Conservation (phyloP, 2,329 filamentous ascomycete species). For the Lecanoromycetidae sp. region DNA sequence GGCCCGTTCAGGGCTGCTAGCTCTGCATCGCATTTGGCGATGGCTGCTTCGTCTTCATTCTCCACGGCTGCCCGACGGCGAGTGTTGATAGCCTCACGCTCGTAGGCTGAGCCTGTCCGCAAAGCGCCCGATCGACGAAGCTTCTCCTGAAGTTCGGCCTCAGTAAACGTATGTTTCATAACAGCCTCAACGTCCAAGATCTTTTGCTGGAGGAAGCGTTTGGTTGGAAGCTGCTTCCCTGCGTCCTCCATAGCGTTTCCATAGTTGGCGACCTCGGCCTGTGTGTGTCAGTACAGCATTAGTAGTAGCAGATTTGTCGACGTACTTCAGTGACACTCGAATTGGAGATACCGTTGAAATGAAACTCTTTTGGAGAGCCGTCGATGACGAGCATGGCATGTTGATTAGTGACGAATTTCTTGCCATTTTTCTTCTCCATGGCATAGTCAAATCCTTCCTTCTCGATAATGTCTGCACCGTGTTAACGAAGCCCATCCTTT, state of each 20-base stretch:
- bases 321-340: conserved; percentile 66
- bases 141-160: conserved; percentile 68
- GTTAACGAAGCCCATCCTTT: conserved; percentile 6
- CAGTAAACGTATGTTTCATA: conserved; percentile 69
- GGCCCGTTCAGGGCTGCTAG: conserved; percentile 31
- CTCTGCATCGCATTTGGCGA: conserved; percentile 38
- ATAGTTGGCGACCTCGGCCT: conserved; percentile 73
- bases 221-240: conserved; percentile 61
- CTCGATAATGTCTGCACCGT: conserved; percentile 8
- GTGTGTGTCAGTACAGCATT: conserved; percentile 50
- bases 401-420: conserved; percentile 69
- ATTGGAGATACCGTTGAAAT: conserved; percentile 84
- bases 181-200: conserved; percentile 69
- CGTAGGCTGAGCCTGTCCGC: conserved; percentile 52
- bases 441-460: conserved; percentile 70
- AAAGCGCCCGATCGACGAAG: conserved; percentile 59
- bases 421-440: conserved; percentile 60
- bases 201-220: conserved; percentile 53
- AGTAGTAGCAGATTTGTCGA: conserved; percentile 57
- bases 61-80: conserved; percentile 55
- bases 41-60: conserved; percentile 49
- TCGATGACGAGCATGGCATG: conserved; percentile 75
- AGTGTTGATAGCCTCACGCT: conserved; percentile 55
- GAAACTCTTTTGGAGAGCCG: conserved; percentile 70
- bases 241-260: conserved; percentile 62